These are phyloP conservation scores for Tagetes erecta DNA, from an alignment of 129 eudicot genomes.

Conservation along the genomic window DNA sequence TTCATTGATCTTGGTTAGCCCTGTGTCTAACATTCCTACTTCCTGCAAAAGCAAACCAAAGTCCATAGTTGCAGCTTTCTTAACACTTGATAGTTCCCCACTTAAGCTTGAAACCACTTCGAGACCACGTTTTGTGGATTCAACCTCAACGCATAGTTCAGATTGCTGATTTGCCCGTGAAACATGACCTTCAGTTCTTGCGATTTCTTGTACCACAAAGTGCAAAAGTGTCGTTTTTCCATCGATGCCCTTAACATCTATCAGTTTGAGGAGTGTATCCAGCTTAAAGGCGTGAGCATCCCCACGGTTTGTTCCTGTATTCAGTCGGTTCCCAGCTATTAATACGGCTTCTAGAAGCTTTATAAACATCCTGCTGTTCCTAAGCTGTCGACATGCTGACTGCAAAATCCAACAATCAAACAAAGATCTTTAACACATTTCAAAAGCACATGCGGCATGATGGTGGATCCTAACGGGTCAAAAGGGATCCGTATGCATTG, in stretches of 20 bases:
- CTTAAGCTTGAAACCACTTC: constrained; percentile 68
- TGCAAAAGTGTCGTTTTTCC: constrained; percentile 83
- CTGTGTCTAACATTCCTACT: constrained; percentile 43
- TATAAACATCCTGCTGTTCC: constrained; percentile 67
- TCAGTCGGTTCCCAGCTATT: constrained; percentile 73
- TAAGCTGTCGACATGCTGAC: constrained; percentile 75
- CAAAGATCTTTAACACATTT: not conserved
- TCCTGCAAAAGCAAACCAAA: constrained; percentile 48
- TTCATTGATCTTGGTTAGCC: constrained; percentile 51
- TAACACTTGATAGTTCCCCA: constrained; percentile 71
- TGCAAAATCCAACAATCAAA: constrained; percentile 26
- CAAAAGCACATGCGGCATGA: not conserved
- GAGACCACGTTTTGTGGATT: constrained; percentile 59
- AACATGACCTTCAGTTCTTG: constrained; percentile 62
- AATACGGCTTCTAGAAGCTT: constrained; percentile 78
- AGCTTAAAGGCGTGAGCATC: constrained; percentile 85
- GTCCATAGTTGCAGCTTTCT: constrained; percentile 75
- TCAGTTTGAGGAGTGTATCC: constrained; percentile 78
- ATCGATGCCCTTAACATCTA: constrained; percentile 65
- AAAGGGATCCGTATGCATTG: not conserved
- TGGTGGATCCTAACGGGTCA: not conserved
- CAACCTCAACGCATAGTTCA: constrained; percentile 53
- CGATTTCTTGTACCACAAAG: constrained; percentile 77
- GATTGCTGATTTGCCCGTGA: constrained; percentile 35
- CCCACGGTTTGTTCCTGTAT: constrained; percentile 71